A percentile compares a stretch with the other conserved stretches of the same genome.
Conservation (phyloP, 2,329 filamentous ascomycete species). For the Epichloe uncinata region DNA sequence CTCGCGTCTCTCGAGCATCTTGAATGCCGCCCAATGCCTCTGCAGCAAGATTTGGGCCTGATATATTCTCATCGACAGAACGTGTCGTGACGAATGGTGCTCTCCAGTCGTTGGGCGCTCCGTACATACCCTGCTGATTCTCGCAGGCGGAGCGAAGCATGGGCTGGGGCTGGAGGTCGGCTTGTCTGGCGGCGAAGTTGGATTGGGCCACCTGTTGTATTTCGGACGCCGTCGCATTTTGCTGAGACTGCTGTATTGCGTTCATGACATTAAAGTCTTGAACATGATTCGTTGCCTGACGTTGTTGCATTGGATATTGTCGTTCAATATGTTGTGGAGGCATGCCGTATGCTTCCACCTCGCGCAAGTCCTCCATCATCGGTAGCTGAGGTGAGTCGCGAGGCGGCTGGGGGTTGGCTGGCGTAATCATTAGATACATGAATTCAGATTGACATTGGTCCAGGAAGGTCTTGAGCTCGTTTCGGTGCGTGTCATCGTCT, state of each 20-base stretch:
- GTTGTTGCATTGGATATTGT: constrained; percentile 23
- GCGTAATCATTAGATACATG: constrained; percentile 54
- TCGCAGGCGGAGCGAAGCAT: constrained; percentile 42
- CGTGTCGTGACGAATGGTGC: constrained; percentile 20
- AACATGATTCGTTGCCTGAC: constrained; percentile 40
- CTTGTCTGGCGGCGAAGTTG: constrained; percentile 19
- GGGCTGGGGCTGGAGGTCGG: constrained; percentile 31
- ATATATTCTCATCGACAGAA: constrained; percentile 20
- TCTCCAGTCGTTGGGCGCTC: constrained; percentile 23
- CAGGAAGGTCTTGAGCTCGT: constrained; percentile 45
- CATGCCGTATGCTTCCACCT: constrained; percentile 38
- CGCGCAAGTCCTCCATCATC: constrained; percentile 44
- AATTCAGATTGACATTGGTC: constrained; percentile 54
- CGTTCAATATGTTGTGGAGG: constrained; percentile 30
- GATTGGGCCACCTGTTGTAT: constrained; percentile 25
- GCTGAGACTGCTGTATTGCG: constrained; percentile 37
- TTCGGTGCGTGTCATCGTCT: constrained; percentile 37
- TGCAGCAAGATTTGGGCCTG: constrained; percentile 24
- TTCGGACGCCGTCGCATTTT: constrained; percentile 51
- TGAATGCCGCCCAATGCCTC: constrained; percentile 27
- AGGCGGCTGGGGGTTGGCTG: constrained; percentile 52
- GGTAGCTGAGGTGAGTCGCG: constrained; percentile 47
- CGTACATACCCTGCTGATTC: constrained; percentile 28
- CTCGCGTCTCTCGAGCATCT: constrained; percentile 27
- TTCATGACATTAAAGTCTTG: constrained; percentile 38